Conservation (phyloP, 257 asterid species). For the Ballota nigra region DNA sequence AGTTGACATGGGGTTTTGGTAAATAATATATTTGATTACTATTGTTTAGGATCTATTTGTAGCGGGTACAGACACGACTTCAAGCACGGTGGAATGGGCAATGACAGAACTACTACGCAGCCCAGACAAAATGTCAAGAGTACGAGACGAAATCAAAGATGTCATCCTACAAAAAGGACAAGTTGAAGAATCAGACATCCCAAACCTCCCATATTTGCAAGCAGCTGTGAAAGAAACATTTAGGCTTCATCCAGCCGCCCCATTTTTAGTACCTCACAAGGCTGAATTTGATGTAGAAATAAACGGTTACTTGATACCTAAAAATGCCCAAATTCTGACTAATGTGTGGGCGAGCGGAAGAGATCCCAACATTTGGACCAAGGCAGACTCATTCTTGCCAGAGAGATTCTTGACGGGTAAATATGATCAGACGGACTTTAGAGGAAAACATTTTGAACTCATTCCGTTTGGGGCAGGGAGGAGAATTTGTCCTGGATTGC, state of each 20-base stretch:
- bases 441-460: slow-evolving; percentile 36
- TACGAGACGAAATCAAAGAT: slow-evolving; percentile 10
- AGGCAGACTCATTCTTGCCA: slow-evolving; percentile 30
- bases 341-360: slow-evolving; percentile 46
- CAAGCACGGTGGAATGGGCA: slow-evolving; percentile 38
- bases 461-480: slow-evolving; percentile 35
- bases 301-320: slow-evolving; percentile 31
- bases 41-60: slow-evolving; percentile 15
- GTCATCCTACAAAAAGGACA: background rate
- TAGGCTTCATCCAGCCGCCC: slow-evolving; percentile 34
- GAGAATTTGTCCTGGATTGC: slow-evolving; percentile 41
- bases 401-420: slow-evolving; percentile 33
- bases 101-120: slow-evolving; percentile 35
- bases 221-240: slow-evolving; percentile 41
- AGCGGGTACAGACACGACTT: slow-evolving; percentile 33
- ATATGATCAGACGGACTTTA: slow-evolving; percentile 14
- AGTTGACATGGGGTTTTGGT: too few species aligned
- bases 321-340: slow-evolving; percentile 25
- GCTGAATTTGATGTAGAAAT: slow-evolving; percentile 21
- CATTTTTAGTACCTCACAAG: slow-evolving; percentile 33
- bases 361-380: slow-evolving; percentile 28
- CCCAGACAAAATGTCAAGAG: slow-evolving; percentile 20
- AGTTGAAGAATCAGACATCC: slow-evolving; percentile 32
- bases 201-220: slow-evolving; percentile 26
- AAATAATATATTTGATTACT: too few species aligned